These are phyloP conservation scores for Paramecium caudatum DNA, from an alignment of 73 alveolate genomes.

Conservation along the genomic window DNA sequence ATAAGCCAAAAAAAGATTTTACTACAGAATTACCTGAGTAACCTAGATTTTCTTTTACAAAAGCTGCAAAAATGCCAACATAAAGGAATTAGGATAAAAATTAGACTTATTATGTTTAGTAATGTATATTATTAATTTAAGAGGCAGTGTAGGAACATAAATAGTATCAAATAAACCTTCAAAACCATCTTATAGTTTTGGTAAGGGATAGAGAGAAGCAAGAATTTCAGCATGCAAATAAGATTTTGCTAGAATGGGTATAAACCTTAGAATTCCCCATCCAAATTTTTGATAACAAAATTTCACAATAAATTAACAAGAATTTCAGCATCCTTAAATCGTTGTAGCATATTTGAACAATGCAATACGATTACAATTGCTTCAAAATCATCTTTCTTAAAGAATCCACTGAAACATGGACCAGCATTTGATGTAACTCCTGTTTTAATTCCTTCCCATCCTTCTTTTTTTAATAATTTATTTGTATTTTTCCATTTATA, in stretches of 20 bases:
- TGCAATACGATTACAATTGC: slow-evolving; percentile 84
- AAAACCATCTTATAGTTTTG: slow-evolving; percentile 57
- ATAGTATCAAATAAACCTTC: background rate
- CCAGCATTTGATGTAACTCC: slow-evolving; percentile 94
- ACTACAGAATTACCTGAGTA: slow-evolving; percentile 9
- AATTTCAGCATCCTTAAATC: slow-evolving; percentile 92
- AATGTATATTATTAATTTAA: background rate
- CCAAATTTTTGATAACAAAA: slow-evolving; percentile 36
- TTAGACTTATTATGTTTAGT: slow-evolving; percentile 49
- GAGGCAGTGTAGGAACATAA: slow-evolving; percentile 25
- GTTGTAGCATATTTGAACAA: slow-evolving; percentile 86
- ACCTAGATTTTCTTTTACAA: slow-evolving; percentile 58
- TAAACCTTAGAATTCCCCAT: slow-evolving; percentile 26
- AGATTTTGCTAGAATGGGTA: slow-evolving; percentile 30
- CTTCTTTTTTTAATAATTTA: slow-evolving; percentile 81
- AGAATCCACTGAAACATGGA: slow-evolving; percentile 82
- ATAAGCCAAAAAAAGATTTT: slow-evolving; percentile 20
- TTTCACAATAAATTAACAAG: slow-evolving; percentile 75
- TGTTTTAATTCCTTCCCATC: slow-evolving; percentile 87
- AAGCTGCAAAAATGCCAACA: slow-evolving; percentile 12
- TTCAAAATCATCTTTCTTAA: slow-evolving; percentile 79
- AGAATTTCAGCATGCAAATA: background rate
- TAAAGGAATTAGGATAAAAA: slow-evolving; percentile 24
- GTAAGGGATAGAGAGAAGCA: slow-evolving; percentile 46
- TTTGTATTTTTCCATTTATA: slow-evolving; percentile 87